phyloP scores from a whole-genome alignment of 108 stramenopile genomes.

The Halocafeteria seosinensis region DNA sequence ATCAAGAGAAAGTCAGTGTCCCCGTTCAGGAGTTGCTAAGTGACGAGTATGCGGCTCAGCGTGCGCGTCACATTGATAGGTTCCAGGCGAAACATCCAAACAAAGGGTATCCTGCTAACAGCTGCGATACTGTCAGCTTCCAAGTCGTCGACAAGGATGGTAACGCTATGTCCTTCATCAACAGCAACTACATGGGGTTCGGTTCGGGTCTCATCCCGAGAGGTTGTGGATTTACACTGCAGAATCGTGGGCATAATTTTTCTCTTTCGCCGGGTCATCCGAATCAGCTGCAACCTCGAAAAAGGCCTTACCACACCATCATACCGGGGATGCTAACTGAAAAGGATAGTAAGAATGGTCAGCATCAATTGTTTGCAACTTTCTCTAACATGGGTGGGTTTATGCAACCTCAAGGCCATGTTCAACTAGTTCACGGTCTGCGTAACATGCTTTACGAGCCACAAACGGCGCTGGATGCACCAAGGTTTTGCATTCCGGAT shows the following conservation, averaged over 20 bases:
- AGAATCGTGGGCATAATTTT: slow-evolving; percentile 82
- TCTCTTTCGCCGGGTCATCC: slow-evolving; percentile 52
- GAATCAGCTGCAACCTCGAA: slow-evolving; percentile 56
- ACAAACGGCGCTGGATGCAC: slow-evolving; percentile 66
- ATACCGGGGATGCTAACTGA: slow-evolving; percentile 44
- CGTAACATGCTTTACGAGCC: slow-evolving; percentile 44
- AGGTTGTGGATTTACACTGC: slow-evolving; percentile 77
- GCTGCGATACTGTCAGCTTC: slow-evolving; percentile 51
- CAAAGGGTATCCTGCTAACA: slow-evolving; percentile 7
- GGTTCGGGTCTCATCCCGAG: slow-evolving; percentile 75
- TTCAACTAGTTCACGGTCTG: slow-evolving; percentile 64
- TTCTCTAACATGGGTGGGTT: slow-evolving; percentile 84
- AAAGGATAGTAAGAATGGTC: no score
- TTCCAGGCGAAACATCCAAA: no score
- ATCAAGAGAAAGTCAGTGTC: not conserved
- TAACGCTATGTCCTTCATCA: slow-evolving; percentile 81
- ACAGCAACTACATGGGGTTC: slow-evolving; percentile 81
- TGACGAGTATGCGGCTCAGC: not conserved
- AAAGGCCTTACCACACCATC: slow-evolving; percentile 89
- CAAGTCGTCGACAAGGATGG: slow-evolving; percentile 65
- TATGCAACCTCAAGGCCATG: slow-evolving; percentile 91
- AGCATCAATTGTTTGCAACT: not conserved
- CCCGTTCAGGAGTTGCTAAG: not conserved
- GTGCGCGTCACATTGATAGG: not conserved
- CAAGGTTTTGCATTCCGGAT: slow-evolving; percentile 72